Evolutionary conservation across 2,329 filamentous ascomycete species (phyloP).

Genomic region (Elsinoe australis): DNA sequence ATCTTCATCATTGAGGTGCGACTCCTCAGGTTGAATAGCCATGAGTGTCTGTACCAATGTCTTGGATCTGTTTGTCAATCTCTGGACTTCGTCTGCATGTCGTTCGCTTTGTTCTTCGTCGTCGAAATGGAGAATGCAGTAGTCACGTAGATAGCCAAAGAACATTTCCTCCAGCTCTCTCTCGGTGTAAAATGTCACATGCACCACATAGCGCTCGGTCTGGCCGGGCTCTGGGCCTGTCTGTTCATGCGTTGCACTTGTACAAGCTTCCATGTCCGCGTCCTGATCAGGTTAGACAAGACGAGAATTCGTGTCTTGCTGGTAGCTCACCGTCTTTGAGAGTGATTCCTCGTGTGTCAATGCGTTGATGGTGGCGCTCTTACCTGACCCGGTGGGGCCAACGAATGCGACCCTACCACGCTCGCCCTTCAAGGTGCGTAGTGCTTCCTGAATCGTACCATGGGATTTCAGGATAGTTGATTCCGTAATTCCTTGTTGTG

Average conservation of each 20-base stretch:
- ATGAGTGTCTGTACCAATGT: background rate
- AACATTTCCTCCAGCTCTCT: background rate
- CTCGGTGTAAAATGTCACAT: background rate
- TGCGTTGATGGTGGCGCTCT: background rate
- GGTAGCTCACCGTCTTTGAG: background rate
- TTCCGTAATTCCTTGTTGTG: background rate
- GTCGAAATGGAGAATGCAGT: background rate
- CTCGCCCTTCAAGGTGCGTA: background rate
- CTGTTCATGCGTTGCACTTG: background rate
- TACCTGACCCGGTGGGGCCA: background rate
- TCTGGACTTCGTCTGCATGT: background rate
- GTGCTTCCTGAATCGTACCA: background rate
- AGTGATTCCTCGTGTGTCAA: background rate
- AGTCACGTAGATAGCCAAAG: background rate
- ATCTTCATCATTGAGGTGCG: too few relatives aligned
- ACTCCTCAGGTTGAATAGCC: too few relatives aligned
- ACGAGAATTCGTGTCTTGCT: background rate
- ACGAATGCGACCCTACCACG: background rate
- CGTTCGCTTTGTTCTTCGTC: background rate
- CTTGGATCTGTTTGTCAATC: background rate
- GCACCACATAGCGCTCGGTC: background rate
- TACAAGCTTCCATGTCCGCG: background rate
- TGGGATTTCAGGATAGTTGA: background rate
- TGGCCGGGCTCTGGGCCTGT: background rate
- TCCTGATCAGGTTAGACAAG: background rate